Conservation (phyloP, 768 basidiomycete genomes). For the Mycena polygramma region DNA sequence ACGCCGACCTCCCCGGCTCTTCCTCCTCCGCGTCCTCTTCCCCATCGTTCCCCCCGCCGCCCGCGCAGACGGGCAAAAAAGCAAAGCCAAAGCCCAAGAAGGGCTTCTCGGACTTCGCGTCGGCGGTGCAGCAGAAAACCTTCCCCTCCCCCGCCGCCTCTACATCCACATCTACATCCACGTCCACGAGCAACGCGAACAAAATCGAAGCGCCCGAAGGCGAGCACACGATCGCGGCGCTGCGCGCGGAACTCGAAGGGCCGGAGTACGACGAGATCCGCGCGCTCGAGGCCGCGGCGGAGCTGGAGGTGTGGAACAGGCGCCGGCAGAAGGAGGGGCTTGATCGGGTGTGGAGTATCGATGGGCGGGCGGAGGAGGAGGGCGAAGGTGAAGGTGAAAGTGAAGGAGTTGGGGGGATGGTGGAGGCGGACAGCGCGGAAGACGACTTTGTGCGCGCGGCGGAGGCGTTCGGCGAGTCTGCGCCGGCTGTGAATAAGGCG, state of each 20-base stretch:
- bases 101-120: not conserved
- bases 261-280: slow-evolving; percentile 10
- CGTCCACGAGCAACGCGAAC: not conserved
- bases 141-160: too few species aligned
- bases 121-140: too few species aligned
- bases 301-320: not conserved
- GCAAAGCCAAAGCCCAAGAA: not conserved
- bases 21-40: not conserved
- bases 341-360: slow-evolving; percentile 32
- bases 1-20: not conserved
- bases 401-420: too few species aligned
- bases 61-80: not conserved
- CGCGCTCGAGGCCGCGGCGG: slow-evolving; percentile 15
- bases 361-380: not conserved
- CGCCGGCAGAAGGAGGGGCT: slow-evolving; percentile 33
- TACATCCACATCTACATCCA: too few species aligned
- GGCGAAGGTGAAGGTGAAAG: not conserved
- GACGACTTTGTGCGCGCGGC: not conserved
- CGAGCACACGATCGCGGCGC: not conserved
- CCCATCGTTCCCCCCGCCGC: not conserved
- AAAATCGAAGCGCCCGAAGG: not conserved
- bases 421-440: too few species aligned
- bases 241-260: slow-evolving; percentile 1
- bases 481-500: not conserved
- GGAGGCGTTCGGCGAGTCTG: not conserved